A percentile compares a stretch with the other conserved stretches of the same genome.
phyloP scores from a whole-genome alignment of 2,329 filamentous ascomycete genomes.

The Xylariaceae sp. region DNA sequence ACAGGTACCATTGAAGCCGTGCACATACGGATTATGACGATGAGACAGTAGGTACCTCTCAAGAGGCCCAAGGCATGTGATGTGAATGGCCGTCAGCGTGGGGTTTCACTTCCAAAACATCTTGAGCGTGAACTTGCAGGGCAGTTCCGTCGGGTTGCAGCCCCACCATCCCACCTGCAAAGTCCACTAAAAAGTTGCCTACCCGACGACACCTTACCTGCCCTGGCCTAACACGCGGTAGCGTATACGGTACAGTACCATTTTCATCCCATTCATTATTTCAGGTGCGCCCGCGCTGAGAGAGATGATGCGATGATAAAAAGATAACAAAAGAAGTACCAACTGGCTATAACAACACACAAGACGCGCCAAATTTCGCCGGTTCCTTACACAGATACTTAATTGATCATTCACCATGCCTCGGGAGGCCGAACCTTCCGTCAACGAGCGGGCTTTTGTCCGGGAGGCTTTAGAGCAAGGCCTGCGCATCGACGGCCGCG shows the following conservation, averaged over 20 bases:
- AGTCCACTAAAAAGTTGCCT: background rate
- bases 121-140: no score
- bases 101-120: no score
- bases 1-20: no score
- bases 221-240: background rate
- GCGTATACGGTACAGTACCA: background rate
- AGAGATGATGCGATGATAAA: conserved; percentile 24
- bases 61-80: no score
- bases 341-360: conserved; percentile 12
- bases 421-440: conserved; percentile 83
- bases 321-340: no score
- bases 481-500: conserved; percentile 77
- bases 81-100: no score
- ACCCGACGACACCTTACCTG: no score
- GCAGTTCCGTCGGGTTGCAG: background rate
- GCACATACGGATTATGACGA: no score
- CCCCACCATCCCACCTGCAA: conserved; percentile 25
- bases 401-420: conserved; percentile 58
- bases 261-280: background rate
- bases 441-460: conserved; percentile 83
- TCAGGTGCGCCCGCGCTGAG: conserved; percentile 1
- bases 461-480: conserved; percentile 75
- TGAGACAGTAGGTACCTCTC: no score
- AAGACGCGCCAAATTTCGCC: conserved; percentile 11
- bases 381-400: conserved; percentile 3